A percentile compares a stretch with the other conserved stretches of the same genome.
These are phyloP conservation scores for Pneumocystis canis DNA, from an alignment of 1,139 yeast species.

Conservation along the genomic window DNA sequence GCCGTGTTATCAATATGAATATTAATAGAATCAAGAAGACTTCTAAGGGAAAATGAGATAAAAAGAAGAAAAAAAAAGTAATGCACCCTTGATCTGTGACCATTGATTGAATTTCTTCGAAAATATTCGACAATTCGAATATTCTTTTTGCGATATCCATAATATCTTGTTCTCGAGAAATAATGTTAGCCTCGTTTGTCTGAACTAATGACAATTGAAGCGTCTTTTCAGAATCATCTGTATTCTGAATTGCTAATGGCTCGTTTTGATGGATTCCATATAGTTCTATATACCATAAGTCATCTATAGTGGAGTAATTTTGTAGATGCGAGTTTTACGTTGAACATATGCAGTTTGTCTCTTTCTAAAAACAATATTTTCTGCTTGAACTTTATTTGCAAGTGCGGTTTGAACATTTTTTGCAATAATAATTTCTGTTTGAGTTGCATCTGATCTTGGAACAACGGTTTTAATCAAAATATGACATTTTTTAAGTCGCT, in stretches of 20 bases:
- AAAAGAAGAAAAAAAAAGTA: neutral
- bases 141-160: constrained; percentile 87
- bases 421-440: constrained; percentile 46
- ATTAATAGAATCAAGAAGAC: constrained; percentile 80
- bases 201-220: constrained; percentile 19
- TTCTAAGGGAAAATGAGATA: constrained; percentile 28
- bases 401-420: constrained; percentile 70
- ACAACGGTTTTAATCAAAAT: constrained; percentile 53
- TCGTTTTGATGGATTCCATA: constrained; percentile 5
- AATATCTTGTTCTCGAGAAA: constrained; percentile 77
- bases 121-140: constrained; percentile 79
- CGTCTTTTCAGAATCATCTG: constrained; percentile 18
- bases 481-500: constrained; percentile 62
- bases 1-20: constrained; percentile 73
- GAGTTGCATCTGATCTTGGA: constrained; percentile 15
- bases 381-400: constrained; percentile 70
- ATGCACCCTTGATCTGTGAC: constrained; percentile 65
- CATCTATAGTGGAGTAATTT: too few relatives aligned
- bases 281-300: neutral
- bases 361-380: constrained; percentile 64
- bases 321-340: constrained; percentile 27
- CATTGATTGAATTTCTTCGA: constrained; percentile 80
- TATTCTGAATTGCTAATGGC: constrained; percentile 3
- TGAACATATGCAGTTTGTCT: constrained; percentile 80
- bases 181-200: constrained; percentile 32